Evolutionary conservation across 2,329 filamentous ascomycete species (phyloP).

Genomic region (Hysterium pulicare): DNA sequence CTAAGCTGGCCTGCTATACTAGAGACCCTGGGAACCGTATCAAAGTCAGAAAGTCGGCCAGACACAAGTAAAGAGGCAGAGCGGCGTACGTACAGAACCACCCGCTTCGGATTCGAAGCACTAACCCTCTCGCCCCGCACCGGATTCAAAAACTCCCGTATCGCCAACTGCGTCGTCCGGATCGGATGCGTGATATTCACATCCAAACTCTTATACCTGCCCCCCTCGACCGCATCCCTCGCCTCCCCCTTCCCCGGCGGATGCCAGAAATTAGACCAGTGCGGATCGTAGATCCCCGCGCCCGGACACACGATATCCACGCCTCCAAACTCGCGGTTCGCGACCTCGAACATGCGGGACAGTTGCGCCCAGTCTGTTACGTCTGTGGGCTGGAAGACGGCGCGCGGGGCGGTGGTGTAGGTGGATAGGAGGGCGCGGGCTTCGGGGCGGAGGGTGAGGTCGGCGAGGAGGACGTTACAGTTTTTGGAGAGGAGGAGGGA

Average conservation of each 20-base stretch:
- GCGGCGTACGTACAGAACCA: too few relatives aligned
- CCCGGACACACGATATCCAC: conserved; percentile 49
- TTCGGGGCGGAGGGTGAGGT: conserved; percentile 47
- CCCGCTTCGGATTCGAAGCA: conserved; percentile 42
- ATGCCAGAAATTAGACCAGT: conserved; percentile 49
- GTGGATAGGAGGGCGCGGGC: conserved; percentile 41
- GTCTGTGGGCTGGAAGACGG: conserved; percentile 45
- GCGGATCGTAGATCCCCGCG: conserved; percentile 49
- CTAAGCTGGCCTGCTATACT: too few relatives aligned
- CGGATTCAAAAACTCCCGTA: conserved; percentile 43
- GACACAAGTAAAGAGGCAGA: too few relatives aligned
- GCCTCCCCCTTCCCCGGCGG: conserved; percentile 39
- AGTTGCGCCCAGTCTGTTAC: conserved; percentile 37
- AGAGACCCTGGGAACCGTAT: too few relatives aligned
- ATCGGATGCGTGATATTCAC: conserved; percentile 50
- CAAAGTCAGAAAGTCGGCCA: too few relatives aligned
- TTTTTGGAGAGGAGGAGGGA: conserved; percentile 41
- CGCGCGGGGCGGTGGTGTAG: conserved; percentile 33
- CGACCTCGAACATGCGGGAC: conserved; percentile 28
- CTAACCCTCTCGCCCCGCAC: conserved; percentile 26
- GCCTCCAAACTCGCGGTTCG: conserved; percentile 27
- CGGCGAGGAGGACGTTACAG: conserved; percentile 50
- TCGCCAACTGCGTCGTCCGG: conserved; percentile 46
- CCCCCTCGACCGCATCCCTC: conserved; percentile 29
- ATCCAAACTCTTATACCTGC: conserved; percentile 37